Conservation (phyloP, 805 yeast genomes). For the Saccharomycopsis synnaedendra region DNA sequence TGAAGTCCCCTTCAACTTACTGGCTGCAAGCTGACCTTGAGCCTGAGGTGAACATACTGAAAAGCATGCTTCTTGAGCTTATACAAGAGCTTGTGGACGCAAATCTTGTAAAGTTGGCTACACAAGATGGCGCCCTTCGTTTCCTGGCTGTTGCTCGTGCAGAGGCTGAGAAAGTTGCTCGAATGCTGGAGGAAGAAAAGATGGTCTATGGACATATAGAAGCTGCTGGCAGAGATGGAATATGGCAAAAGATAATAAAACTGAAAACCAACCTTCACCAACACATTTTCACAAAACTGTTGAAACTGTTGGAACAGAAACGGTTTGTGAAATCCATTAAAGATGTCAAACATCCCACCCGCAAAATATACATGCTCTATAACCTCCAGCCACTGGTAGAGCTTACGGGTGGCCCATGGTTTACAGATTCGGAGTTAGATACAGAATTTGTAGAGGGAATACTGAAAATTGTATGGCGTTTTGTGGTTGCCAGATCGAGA, state of each 20-base stretch:
- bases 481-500: constrained; percentile 60
- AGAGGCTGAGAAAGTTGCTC: constrained; percentile 68
- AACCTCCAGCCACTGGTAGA: constrained; percentile 89
- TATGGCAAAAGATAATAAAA: constrained; percentile 88
- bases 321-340: constrained; percentile 82
- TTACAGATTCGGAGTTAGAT: constrained; percentile 90
- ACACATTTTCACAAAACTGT: constrained; percentile 75
- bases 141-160: constrained; percentile 64
- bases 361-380: constrained; percentile 93
- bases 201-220: constrained; percentile 86
- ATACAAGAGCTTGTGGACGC: constrained; percentile 34
- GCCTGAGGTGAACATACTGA: constrained; percentile 31
- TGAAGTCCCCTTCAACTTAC: constrained; percentile 34
- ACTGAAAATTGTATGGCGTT: constrained; percentile 80
- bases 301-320: constrained; percentile 70
- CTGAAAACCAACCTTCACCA: constrained; percentile 84
- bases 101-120: constrained; percentile 30
- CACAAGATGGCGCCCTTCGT: constrained; percentile 29
- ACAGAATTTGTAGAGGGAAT: constrained; percentile 84
- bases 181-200: constrained; percentile 81
- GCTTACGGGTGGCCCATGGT: constrained; percentile 99
- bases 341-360: constrained; percentile 83
- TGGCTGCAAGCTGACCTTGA: constrained; percentile 64
- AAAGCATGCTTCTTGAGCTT: constrained; percentile 28
- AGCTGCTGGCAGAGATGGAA: constrained; percentile 89